A percentile compares a stretch with the other conserved stretches of the same genome.
Evolutionary conservation across 2,329 filamentous ascomycete species (phyloP).

Genomic region (Aaosphaeria pasadenensis): DNA sequence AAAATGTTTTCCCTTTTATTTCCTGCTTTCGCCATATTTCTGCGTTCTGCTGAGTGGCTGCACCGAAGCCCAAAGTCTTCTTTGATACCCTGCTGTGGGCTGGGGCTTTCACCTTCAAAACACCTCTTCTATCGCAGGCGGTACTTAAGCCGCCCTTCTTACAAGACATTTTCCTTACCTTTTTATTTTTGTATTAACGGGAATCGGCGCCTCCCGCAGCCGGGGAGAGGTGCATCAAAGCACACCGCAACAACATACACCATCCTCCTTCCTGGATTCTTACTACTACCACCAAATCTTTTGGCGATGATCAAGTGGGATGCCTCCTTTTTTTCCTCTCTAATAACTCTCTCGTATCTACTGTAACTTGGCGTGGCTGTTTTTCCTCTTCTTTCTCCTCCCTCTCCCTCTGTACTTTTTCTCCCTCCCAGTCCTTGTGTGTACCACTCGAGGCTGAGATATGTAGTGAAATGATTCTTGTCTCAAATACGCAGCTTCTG

Average conservation of each 20-base stretch:
- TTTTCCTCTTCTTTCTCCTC: constrained; percentile 7
- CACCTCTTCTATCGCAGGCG: constrained; percentile 6
- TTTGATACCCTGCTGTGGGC: constrained; percentile 15
- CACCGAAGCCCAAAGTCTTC: constrained; percentile 5
- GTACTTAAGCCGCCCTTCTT: not conserved
- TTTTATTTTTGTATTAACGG: too few species aligned
- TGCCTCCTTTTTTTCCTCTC: too few species aligned
- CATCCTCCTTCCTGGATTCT: too few species aligned
- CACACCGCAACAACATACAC: too few species aligned
- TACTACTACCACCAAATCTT: too few species aligned
- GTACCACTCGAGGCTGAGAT: constrained; percentile 7
- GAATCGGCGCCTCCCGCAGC: too few species aligned
- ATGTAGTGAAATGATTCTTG: constrained; percentile 21
- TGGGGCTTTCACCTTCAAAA: constrained; percentile 14
- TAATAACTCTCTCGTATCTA: constrained; percentile 4
- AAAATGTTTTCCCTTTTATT: constrained; percentile 27
- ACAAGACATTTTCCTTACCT: not conserved
- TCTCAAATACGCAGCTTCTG: constrained; percentile 3
- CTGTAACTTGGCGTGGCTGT: not conserved
- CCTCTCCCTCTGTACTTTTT: not conserved
- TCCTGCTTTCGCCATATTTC: constrained; percentile 14
- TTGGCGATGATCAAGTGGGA: too few species aligned
- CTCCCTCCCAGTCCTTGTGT: constrained; percentile 2
- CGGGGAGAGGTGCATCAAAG: too few species aligned
- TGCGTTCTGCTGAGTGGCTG: constrained; percentile 28